A percentile compares a stretch with the other conserved stretches of the same genome.
Evolutionary conservation across 257 asterid genomes (phyloP).

Genomic region (Eustoma russellianum): DNA sequence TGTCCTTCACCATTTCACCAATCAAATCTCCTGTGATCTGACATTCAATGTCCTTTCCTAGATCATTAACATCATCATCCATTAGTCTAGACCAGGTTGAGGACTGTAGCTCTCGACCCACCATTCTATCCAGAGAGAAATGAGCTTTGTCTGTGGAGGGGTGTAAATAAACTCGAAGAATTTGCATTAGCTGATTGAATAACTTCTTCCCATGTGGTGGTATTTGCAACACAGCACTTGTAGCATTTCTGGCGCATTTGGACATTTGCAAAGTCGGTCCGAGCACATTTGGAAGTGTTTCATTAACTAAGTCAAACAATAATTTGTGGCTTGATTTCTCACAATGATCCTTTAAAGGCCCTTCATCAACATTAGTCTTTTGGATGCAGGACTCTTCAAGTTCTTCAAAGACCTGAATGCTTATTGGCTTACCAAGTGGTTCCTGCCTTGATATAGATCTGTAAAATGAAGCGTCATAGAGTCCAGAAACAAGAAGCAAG

Average conservation of each 20-base stretch:
- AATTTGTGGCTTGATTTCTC: slow-evolving; percentile 46
- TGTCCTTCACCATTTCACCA: slow-evolving; percentile 50
- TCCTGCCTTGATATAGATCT: slow-evolving; percentile 69
- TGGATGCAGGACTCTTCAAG: slow-evolving; percentile 50
- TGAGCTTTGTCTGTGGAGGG: slow-evolving; percentile 40
- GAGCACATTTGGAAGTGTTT: slow-evolving; percentile 61
- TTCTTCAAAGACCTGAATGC: slow-evolving; percentile 64
- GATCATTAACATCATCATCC: slow-evolving; percentile 48
- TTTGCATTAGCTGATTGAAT: slow-evolving; percentile 51
- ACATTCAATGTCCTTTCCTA: slow-evolving; percentile 60
- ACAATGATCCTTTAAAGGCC: slow-evolving; percentile 27
- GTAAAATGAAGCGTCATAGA: slow-evolving; percentile 53
- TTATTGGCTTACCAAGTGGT: slow-evolving; percentile 68
- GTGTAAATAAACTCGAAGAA: slow-evolving; percentile 27
- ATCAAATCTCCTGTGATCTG: slow-evolving; percentile 51
- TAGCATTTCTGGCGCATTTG: slow-evolving; percentile 38
- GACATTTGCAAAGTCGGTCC: slow-evolving; percentile 39
- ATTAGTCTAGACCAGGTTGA: slow-evolving; percentile 49
- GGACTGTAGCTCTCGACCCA: slow-evolving; percentile 53
- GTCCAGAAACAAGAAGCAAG: slow-evolving; percentile 74
- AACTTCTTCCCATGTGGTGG: slow-evolving; percentile 64
- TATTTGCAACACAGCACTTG: slow-evolving; percentile 21
- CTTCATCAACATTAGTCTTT: slow-evolving; percentile 30
- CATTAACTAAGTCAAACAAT: slow-evolving; percentile 65
- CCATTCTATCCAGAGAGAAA: slow-evolving; percentile 47